Evolutionary conservation across 1,284 basidiomycete species (phyloP).

Genomic region (Phellopilus nigrolimitatus): DNA sequence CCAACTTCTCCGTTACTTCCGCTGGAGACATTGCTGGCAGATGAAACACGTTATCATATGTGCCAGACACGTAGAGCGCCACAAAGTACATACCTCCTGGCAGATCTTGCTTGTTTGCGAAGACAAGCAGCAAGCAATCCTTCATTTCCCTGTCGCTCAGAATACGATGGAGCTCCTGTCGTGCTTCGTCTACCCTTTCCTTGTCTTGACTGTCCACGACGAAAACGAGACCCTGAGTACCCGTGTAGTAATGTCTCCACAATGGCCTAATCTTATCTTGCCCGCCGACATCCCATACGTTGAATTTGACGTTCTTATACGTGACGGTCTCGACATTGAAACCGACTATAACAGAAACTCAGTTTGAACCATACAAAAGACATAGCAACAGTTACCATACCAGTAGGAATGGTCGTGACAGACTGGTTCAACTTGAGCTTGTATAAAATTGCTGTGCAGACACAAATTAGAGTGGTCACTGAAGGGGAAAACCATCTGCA

Average conservation of each 20-base stretch:
- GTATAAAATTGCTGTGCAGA: conserved; percentile 86
- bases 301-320: conserved; percentile 99
- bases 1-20: conserved; percentile 97
- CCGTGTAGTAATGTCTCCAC: conserved; percentile 98
- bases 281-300: conserved; percentile 99
- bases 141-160: conserved; percentile 98
- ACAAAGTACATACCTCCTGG: conserved; percentile 72
- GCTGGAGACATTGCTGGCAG: conserved; percentile 99
- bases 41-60: conserved; percentile 12
- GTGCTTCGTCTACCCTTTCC: conserved; percentile 94
- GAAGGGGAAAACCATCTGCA: conserved; percentile 18
- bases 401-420: conserved; percentile 98
- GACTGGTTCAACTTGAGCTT: conserved; percentile 99
- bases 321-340: conserved; percentile 99
- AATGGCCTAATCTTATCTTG: conserved; percentile 98
- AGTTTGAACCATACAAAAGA: background rate
- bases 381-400: conserved; percentile 41
- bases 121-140: conserved; percentile 93
- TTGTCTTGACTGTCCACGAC: conserved; percentile 89
- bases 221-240: conserved; percentile 99
- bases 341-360: conserved; percentile 55
- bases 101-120: conserved; percentile 99
- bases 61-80: conserved; percentile 9
- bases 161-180: conserved; percentile 95
- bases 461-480: conserved; percentile 4